Evolutionary conservation across 2,329 filamentous ascomycete species (phyloP), one percentile per base, ranked within the genome.

Genomic region (Leptosphaerulina australis): DNA sequence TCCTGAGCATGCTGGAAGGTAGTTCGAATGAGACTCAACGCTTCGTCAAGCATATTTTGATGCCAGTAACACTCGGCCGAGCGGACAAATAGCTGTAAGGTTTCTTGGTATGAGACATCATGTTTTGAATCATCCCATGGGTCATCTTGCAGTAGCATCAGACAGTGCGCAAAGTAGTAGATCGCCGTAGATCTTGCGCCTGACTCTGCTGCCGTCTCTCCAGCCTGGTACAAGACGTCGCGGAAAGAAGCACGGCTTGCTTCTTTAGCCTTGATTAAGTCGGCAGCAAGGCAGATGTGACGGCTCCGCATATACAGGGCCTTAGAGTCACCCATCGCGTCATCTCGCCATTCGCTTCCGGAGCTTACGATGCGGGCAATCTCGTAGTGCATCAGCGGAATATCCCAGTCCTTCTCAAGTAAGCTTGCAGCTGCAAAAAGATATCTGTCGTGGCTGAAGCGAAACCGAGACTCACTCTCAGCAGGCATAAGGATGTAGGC

Each of bases 401-500:
- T 69, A 30, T 72, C 60, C 65, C 65, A 72, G 61, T 88, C 88
- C 15, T 82, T 78, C 66, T 92, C 86, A 41, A 96, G 43, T 3
- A 66, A 52, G 5, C 52, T 59, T 11, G 83, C 79, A 5, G 90
- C 86, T 12, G 90, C 90, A 67, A 88, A 85, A 40, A 91, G 81
- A 64, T 95, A 95, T 43, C 92, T 84, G 70, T 97, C 92, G 70
- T 97, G 92, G 25, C 87, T 86, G 69, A 97, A 97, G 63, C 80
- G 80, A 71, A 96, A 97, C 30, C 86, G 83, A 70, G 96, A 91
- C 64, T 97, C 93, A 1, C 86, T 86, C 55, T 94, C 90, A 15
- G 88, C 90, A 0, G 90, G 83, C 46, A 93, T 84, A 30, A 97
- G 80, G 43, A 97, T 85, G 64, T 89, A 96, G 3, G 88, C 83